Percentiles rank a stretch among this genome's conserved stretches.
Conservation (phyloP, 1,284 basidiomycete species). For the Malassezia nana region DNA sequence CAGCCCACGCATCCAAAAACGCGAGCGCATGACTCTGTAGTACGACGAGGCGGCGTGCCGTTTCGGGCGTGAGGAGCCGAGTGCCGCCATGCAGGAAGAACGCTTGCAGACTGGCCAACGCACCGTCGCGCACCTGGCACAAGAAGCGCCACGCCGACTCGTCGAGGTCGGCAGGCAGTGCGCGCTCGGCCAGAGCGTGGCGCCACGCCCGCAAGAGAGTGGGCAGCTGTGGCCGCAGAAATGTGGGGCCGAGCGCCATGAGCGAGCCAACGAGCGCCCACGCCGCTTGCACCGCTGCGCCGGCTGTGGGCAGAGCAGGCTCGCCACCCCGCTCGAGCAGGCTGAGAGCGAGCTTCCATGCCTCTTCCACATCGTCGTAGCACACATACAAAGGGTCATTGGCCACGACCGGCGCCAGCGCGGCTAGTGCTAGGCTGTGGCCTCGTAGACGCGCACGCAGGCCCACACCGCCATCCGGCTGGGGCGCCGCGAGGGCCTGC, state of each 20-base stretch:
- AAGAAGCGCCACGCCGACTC: constrained; percentile 81
- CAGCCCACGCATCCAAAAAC: constrained; percentile 62
- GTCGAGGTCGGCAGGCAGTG: constrained; percentile 58
- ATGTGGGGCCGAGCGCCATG: constrained; percentile 85
- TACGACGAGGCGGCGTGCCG: constrained; percentile 73
- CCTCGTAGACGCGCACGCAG: constrained; percentile 71
- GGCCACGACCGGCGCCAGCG: constrained; percentile 73
- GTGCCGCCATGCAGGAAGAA: constrained; percentile 65
- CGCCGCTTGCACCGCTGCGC: constrained; percentile 80
- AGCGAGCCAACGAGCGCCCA: constrained; percentile 85
- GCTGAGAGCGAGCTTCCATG: constrained; percentile 79
- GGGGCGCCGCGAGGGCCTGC: constrained; percentile 49
- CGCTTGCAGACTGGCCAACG: constrained; percentile 73
- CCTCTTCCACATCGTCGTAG: constrained; percentile 80
- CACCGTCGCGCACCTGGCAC: constrained; percentile 78
- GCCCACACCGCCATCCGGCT: constrained; percentile 28
- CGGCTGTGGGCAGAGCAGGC: constrained; percentile 63
- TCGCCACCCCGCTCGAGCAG: constrained; percentile 82
- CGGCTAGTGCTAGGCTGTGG: constrained; percentile 76
- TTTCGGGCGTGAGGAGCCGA: constrained; percentile 72
- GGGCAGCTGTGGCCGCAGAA: constrained; percentile 79
- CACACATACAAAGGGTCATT: constrained; percentile 84
- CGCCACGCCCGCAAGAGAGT: constrained; percentile 91
- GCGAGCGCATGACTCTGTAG: constrained; percentile 79
- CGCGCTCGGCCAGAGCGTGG: constrained; percentile 88